Percentiles rank a stretch among this genome's conserved stretches.
Evolutionary conservation across 2,329 filamentous ascomycete species (phyloP).

Genomic region (Pseudomassariella vexata): DNA sequence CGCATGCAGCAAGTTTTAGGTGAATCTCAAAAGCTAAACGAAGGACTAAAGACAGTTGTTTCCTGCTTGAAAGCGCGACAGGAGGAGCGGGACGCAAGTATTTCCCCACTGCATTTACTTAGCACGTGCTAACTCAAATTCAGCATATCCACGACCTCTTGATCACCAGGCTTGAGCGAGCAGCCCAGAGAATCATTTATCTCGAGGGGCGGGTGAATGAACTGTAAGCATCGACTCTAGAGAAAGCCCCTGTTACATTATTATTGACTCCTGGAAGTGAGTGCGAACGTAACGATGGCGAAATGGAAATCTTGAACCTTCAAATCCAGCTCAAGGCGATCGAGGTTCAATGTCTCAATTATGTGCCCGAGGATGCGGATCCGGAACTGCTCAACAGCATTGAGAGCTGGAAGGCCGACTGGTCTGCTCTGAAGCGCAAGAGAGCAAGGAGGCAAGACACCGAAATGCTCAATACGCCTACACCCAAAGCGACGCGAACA

Average conservation of each 20-base stretch:
- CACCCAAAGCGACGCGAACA: no score
- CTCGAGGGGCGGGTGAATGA: conserved; percentile 53
- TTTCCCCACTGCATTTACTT: conserved; percentile 2
- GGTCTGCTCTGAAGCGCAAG: conserved; percentile 43
- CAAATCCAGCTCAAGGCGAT: conserved; percentile 58
- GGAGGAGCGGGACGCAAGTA: conserved; percentile 53
- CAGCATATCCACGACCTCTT: conserved; percentile 59
- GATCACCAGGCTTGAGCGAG: conserved; percentile 49
- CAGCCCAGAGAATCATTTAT: conserved; percentile 52
- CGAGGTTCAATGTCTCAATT: conserved; percentile 49
- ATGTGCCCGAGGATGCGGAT: conserved; percentile 44
- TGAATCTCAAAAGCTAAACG: conserved; percentile 40
- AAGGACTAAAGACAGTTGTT: conserved; percentile 43
- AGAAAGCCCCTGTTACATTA: conserved; percentile 7
- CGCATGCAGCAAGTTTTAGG: conserved; percentile 27
- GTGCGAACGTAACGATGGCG: conserved; percentile 48
- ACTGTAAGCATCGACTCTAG: conserved; percentile 37
- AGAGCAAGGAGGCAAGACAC: conserved; percentile 26
- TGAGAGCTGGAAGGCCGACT: conserved; percentile 56
- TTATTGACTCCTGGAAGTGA: conserved; percentile 32
- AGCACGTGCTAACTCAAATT: conserved; percentile 18
- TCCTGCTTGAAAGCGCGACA: conserved; percentile 46
- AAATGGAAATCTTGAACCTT: conserved; percentile 55
- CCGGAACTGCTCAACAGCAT: conserved; percentile 54
- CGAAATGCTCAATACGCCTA: background rate